A percentile compares a stretch with the other conserved stretches of the same genome.
Conservation (phyloP, 306 rosid species). For the Abrus precatorius region DNA sequence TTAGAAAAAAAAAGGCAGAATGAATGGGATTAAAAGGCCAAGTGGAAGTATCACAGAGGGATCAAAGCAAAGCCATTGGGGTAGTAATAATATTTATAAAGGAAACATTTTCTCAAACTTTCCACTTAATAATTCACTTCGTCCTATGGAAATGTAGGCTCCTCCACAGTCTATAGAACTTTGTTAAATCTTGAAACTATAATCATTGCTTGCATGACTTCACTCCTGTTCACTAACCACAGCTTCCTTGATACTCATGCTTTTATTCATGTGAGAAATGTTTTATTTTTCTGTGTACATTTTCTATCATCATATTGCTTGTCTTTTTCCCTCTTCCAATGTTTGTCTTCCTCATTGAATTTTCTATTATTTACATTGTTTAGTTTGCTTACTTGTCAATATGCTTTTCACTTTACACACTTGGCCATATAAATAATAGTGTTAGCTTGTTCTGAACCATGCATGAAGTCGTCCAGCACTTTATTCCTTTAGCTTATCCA, state of each 20-base stretch:
- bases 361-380: constrained; percentile 30
- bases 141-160: constrained; percentile 22
- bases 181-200: constrained; percentile 32
- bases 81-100: too few species aligned
- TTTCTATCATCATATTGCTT: constrained; percentile 24
- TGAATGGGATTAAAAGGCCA: constrained; percentile 21
- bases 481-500: constrained; percentile 33
- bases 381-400: constrained; percentile 29
- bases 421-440: constrained; percentile 28
- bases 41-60: constrained; percentile 11
- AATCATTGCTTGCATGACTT: constrained; percentile 39
- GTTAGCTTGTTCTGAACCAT: constrained; percentile 32
- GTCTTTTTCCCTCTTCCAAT: constrained; percentile 36
- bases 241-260: background rate
- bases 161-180: constrained; percentile 17
- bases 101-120: constrained; percentile 21
- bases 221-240: constrained; percentile 22
- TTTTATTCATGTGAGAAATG: constrained; percentile 26
- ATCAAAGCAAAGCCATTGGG: too few species aligned
- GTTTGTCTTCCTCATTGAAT: constrained; percentile 28
- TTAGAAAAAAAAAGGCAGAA: constrained; percentile 12
- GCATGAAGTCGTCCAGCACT: constrained; percentile 37
- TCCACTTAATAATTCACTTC: constrained; percentile 9
- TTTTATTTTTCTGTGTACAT: constrained; percentile 12
- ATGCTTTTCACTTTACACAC: constrained; percentile 14